A percentile compares a stretch with the other conserved stretches of the same genome.
Conservation (phyloP, 805 yeast species). For the Barnettozyma salicaria region DNA sequence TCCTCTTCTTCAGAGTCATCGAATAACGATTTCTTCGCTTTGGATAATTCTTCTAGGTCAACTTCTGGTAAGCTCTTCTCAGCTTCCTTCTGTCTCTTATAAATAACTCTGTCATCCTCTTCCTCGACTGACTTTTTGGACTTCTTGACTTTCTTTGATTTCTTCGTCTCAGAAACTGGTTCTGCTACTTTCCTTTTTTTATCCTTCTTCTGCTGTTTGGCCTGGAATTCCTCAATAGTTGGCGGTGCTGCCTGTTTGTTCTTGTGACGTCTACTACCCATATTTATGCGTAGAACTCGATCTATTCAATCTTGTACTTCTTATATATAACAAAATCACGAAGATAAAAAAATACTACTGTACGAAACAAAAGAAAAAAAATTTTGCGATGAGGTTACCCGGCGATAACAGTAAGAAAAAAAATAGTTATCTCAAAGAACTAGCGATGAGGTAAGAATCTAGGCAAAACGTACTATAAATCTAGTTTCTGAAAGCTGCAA, state of each 20-base stretch:
- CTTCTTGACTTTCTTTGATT: conserved; percentile 11
- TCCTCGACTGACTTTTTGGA: conserved; percentile 21
- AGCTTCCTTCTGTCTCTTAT: conserved; percentile 29
- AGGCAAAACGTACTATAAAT: no score
- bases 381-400: conserved; percentile 18
- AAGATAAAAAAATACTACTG: background rate
- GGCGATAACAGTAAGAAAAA: background rate
- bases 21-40: conserved; percentile 69
- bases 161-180: conserved; percentile 25
- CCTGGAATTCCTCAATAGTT: conserved; percentile 73
- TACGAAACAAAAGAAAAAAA: conserved; percentile 2
- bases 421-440: no score
- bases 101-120: conserved; percentile 21
- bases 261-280: conserved; percentile 88
- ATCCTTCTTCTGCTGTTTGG: conserved; percentile 36
- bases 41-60: conserved; percentile 57
- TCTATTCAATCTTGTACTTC: background rate
- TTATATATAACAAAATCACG: background rate
- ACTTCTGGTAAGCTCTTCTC: conserved; percentile 56
- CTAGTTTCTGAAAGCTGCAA: background rate
- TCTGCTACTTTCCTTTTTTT: conserved; percentile 32
- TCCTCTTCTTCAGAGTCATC: conserved; percentile 46
- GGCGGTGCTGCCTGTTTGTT: conserved; percentile 94
- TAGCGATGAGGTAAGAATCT: background rate
- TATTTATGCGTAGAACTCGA: conserved; percentile 24